These are phyloP conservation scores for Glomus cerebriforme DNA, from an alignment of 192 early-diverging fungal genomes.

Conservation along the genomic window DNA sequence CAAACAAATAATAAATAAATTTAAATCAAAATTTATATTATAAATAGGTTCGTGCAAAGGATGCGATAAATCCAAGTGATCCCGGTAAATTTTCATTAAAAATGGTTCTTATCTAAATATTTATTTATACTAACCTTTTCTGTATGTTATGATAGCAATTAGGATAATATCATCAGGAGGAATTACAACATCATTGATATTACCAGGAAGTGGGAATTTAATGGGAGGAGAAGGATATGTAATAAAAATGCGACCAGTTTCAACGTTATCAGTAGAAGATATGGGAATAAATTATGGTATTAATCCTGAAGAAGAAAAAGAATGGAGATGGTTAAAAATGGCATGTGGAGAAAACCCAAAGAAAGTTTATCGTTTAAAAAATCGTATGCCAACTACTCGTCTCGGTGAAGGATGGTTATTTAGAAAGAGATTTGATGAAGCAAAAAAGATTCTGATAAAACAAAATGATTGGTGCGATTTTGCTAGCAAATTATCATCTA, in stretches of 20 bases:
- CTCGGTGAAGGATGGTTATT: slow-evolving; percentile 70
- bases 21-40: not conserved
- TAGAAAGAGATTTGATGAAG: slow-evolving; percentile 60
- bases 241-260: slow-evolving; percentile 61
- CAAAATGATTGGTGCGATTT: slow-evolving; percentile 69
- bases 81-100: slow-evolving; percentile 29
- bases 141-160: slow-evolving; percentile 38
- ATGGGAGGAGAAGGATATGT: slow-evolving; percentile 78
- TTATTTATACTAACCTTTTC: not conserved
- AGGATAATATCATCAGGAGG: slow-evolving; percentile 66
- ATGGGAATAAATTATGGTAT: slow-evolving; percentile 64
- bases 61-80: slow-evolving; percentile 72
- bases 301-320: slow-evolving; percentile 35
- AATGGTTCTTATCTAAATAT: not conserved
- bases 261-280: slow-evolving; percentile 60
- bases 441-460: slow-evolving; percentile 40
- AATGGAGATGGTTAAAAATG: slow-evolving; percentile 79
- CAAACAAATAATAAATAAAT: no score
- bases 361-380: slow-evolving; percentile 21
- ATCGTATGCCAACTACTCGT: slow-evolving; percentile 44
- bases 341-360: slow-evolving; percentile 85
- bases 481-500: slow-evolving; percentile 25
- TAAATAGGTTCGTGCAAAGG: slow-evolving; percentile 55
- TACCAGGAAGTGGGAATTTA: slow-evolving; percentile 75
- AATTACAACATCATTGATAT: slow-evolving; percentile 69